Evolutionary conservation across 2,329 filamentous ascomycete genomes (phyloP).

Genomic region (Dothistroma septosporum): DNA sequence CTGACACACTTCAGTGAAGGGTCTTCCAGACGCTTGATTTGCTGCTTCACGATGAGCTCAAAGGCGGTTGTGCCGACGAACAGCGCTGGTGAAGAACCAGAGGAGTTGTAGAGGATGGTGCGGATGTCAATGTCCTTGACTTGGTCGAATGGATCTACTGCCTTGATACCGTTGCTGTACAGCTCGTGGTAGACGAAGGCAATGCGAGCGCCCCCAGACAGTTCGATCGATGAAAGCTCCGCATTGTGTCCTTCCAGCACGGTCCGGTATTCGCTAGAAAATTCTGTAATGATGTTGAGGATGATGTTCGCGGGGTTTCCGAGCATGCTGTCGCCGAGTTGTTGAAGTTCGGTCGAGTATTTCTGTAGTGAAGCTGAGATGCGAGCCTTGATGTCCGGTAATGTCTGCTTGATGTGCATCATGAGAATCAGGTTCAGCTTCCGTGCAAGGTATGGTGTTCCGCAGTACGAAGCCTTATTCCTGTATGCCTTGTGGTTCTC

Average conservation of each 20-base stretch:
- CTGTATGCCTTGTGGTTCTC: conserved; percentile 98
- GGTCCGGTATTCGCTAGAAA: conserved; percentile 94
- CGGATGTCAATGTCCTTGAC: conserved; percentile 98
- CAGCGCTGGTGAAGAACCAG: conserved; percentile 91
- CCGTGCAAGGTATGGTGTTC: conserved; percentile 90
- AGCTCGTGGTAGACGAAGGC: conserved; percentile 99
- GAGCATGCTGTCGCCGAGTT: conserved; percentile 87
- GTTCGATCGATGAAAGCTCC: conserved; percentile 87
- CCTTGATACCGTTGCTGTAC: conserved; percentile 95
- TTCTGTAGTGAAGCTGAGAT: conserved; percentile 93
- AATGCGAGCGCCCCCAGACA: conserved; percentile 95
- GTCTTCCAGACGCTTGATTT: conserved; percentile 94
- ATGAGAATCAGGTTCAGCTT: conserved; percentile 98
- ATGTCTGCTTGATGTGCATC: conserved; percentile 99
- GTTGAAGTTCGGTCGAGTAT: conserved; percentile 75
- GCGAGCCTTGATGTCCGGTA: conserved; percentile 96
- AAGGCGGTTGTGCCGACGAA: conserved; percentile 99
- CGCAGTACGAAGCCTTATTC: conserved; percentile 98
- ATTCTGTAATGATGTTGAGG: conserved; percentile 98
- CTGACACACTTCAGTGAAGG: conserved; percentile 97
- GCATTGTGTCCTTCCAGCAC: conserved; percentile 95
- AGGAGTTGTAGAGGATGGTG: conserved; percentile 96
- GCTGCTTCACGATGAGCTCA: conserved; percentile 96
- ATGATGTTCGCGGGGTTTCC: conserved; percentile 96
- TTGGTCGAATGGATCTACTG: conserved; percentile 92